Percentiles rank a stretch among this genome's conserved stretches.
Conservation (phyloP, 768 basidiomycete species). For the Tephrocybe sp. region DNA sequence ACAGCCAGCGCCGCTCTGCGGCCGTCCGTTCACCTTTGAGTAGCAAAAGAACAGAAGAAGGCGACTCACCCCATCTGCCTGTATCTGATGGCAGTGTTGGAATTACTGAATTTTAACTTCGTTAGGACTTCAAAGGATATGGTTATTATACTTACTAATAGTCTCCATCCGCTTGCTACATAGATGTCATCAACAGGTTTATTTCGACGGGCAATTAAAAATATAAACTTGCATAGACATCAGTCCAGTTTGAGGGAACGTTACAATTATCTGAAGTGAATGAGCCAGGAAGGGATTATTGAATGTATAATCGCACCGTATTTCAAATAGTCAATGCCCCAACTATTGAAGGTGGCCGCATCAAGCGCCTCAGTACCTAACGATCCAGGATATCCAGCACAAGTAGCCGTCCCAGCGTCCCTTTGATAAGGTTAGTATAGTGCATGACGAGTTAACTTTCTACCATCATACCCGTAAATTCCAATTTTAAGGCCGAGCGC, state of each 20-base stretch:
- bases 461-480: constrained; percentile 41
- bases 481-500: constrained; percentile 46
- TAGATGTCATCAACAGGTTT: constrained; percentile 14
- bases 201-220: neutral
- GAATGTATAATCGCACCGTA: constrained; percentile 31
- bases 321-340: constrained; percentile 59
- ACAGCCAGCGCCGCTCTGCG: constrained; percentile 41
- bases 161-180: constrained; percentile 32
- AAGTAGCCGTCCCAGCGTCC: constrained; percentile 52
- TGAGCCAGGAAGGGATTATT: neutral
- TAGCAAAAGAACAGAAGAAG: neutral
- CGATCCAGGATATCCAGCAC: constrained; percentile 56
- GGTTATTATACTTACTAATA: constrained; percentile 41
- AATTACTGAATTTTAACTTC: constrained; percentile 34
- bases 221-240: constrained; percentile 29
- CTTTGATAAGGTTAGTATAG: constrained; percentile 21
- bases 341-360: constrained; percentile 47
- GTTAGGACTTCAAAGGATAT: neutral
- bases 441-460: neutral
- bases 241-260: constrained; percentile 50
- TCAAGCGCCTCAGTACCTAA: constrained; percentile 47
- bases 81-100: constrained; percentile 56
- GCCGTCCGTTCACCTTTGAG: neutral
- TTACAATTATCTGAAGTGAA: constrained; percentile 48
- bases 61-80: constrained; percentile 48